phyloP scores from a whole-genome alignment of 2,329 filamentous ascomycete genomes.

The Coleophoma cylindrospora region DNA sequence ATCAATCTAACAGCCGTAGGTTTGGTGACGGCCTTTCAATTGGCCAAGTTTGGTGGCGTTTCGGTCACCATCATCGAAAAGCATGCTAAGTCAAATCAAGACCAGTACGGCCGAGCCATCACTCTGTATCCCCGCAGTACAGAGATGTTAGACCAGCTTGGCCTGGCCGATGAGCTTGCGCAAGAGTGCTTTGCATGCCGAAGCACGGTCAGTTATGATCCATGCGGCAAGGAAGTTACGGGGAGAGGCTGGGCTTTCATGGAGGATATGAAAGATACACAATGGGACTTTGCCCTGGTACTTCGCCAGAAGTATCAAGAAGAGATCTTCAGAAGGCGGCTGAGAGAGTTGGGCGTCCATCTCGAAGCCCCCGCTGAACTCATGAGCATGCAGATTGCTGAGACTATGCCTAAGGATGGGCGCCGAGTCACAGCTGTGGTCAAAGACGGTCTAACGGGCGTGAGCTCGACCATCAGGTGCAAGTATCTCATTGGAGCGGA shows the following conservation, averaged over 20 bases:
- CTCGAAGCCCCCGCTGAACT: constrained; percentile 14
- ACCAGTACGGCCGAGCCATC: constrained; percentile 48
- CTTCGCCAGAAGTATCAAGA: constrained; percentile 51
- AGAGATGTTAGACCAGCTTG: constrained; percentile 48
- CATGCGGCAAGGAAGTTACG: constrained; percentile 35
- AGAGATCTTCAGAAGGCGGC: constrained; percentile 42
- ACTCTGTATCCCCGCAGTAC: constrained; percentile 45
- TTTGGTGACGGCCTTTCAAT: constrained; percentile 38
- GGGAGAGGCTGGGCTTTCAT: constrained; percentile 47
- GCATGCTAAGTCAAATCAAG: constrained; percentile 40
- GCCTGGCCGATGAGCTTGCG: constrained; percentile 41
- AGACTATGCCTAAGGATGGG: constrained; percentile 12
- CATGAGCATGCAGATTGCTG: constrained; percentile 12
- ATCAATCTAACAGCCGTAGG: constrained; percentile 2
- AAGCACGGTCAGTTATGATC: constrained; percentile 42
- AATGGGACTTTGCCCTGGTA: constrained; percentile 47
- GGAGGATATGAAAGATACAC: constrained; percentile 45
- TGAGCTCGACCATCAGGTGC: constrained; percentile 28
- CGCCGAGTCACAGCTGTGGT: constrained; percentile 13
- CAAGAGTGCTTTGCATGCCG: constrained; percentile 48
- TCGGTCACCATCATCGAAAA: constrained; percentile 43
- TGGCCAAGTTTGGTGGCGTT: constrained; percentile 32
- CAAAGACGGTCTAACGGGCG: constrained; percentile 18
- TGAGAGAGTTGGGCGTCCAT: constrained; percentile 17
- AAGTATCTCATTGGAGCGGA: constrained; percentile 47